phyloP scores from a whole-genome alignment of 2,329 filamentous ascomycete genomes.

The Penicillium vulpinum region DNA sequence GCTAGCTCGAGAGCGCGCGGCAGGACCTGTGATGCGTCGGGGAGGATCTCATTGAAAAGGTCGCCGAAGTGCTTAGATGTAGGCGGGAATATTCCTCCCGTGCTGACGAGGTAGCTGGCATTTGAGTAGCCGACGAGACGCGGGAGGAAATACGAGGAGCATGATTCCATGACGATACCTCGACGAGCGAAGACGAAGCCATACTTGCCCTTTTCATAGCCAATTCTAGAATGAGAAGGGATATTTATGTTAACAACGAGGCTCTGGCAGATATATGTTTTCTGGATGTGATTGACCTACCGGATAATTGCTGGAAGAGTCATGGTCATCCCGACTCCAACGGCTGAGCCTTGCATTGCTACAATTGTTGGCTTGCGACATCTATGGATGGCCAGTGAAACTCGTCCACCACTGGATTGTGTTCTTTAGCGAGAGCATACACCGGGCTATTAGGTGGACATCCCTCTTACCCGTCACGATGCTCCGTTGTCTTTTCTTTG shows the following conservation, averaged over 20 bases:
- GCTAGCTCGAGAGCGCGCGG: constrained; percentile 66
- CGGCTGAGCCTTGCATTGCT: constrained; percentile 57
- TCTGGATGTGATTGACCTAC: constrained; percentile 12
- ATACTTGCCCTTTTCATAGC: constrained; percentile 61
- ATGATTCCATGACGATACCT: constrained; percentile 71
- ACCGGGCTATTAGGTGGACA: neutral
- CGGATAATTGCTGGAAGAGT: constrained; percentile 57
- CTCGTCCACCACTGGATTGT: constrained; percentile 27
- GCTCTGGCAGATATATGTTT: neutral
- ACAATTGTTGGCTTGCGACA: constrained; percentile 60
- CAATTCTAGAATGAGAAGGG: constrained; percentile 43
- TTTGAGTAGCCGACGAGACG: constrained; percentile 60
- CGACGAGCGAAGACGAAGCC: constrained; percentile 73
- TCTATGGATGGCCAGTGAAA: constrained; percentile 54
- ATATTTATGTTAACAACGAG: neutral
- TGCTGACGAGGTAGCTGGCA: constrained; percentile 53
- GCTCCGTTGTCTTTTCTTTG: constrained; percentile 41
- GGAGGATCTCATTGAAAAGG: constrained; percentile 67
- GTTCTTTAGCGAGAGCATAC: constrained; percentile 45
- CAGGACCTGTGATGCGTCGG: constrained; percentile 60
- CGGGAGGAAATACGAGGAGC: constrained; percentile 70
- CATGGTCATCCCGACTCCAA: constrained; percentile 61
- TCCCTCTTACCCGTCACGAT: constrained; percentile 53
- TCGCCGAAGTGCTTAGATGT: constrained; percentile 51
- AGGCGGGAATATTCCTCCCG: constrained; percentile 59